Conservation (phyloP, 2,329 filamentous ascomycete species). For the Talaromyces amestolkiae region DNA sequence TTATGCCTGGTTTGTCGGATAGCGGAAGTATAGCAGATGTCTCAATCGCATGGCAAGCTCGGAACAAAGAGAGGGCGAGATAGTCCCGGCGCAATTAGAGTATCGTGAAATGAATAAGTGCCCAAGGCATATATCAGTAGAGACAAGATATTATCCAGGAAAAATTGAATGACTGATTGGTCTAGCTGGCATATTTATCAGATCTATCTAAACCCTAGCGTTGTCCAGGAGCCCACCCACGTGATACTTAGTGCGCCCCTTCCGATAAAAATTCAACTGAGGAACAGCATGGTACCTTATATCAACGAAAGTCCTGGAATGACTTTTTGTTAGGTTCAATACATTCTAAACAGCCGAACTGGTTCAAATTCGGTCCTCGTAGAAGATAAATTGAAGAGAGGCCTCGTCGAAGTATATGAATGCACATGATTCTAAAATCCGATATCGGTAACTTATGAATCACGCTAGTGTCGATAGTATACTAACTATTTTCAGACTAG, state of each 20-base stretch:
- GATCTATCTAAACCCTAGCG: slow-evolving; percentile 1
- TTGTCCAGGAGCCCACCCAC: not conserved
- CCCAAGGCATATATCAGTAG: not conserved
- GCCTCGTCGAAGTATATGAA: not conserved
- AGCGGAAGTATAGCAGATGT: not conserved
- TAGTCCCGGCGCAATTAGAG: no score
- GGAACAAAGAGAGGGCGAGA: not conserved
- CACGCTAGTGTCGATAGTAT: not conserved
- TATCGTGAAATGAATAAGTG: no score
- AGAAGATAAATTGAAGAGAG: not conserved
- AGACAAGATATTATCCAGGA: not conserved
- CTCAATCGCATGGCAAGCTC: not conserved
- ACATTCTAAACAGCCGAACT: no score
- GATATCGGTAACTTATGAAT: not conserved
- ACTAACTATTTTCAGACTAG: not conserved
- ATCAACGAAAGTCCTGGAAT: no score
- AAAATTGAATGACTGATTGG: not conserved
- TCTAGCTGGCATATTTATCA: slow-evolving; percentile 6
- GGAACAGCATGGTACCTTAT: not conserved
- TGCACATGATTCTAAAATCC: not conserved
- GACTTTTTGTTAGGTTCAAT: not conserved
- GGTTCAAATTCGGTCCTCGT: not conserved
- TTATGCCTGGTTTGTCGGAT: not conserved
- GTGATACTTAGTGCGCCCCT: not conserved
- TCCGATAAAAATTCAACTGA: not conserved